Percentiles rank a stretch among this genome's conserved stretches.
Evolutionary conservation across 805 yeast genomes (phyloP).

Genomic region (Saccharomycopsis amapae): DNA sequence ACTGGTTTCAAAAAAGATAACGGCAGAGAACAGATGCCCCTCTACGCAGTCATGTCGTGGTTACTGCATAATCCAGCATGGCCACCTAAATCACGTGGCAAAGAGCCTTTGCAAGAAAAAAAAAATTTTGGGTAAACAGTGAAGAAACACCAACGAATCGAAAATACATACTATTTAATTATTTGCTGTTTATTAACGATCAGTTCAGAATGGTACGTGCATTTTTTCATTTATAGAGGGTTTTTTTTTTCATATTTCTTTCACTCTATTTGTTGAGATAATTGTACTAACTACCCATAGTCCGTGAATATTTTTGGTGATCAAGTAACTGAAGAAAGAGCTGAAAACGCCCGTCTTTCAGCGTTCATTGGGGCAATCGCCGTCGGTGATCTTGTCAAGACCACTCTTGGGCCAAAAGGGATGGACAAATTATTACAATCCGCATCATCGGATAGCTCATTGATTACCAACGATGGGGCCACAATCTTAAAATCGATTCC

Average conservation of each 20-base stretch:
- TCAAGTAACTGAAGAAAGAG: constrained; percentile 95
- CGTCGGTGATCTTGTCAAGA: constrained; percentile 87
- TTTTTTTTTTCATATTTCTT: background rate
- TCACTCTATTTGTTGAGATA: background rate
- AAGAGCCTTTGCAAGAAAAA: no score
- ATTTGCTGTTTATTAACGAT: background rate
- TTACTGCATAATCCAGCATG: no score
- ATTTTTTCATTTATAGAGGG: background rate
- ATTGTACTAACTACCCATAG: constrained; percentile 28
- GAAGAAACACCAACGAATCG: no score
- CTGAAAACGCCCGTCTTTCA: constrained; percentile 95
- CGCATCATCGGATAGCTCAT: constrained; percentile 66
- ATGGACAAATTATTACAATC: constrained; percentile 94
- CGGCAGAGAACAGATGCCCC: no score
- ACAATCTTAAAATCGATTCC: constrained; percentile 95
- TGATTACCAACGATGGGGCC: constrained; percentile 89
- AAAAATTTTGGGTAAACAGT: no score
- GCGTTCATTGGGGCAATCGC: constrained; percentile 99
- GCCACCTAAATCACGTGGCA: no score
- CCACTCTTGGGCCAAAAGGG: constrained; percentile 96
- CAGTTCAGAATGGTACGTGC: background rate
- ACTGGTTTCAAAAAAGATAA: no score
- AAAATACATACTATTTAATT: no score
- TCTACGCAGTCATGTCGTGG: no score
- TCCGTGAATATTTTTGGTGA: constrained; percentile 94